These are phyloP conservation scores for Vitis hybrid DNA, from an alignment of 177 flowering plant species.

Conservation along the genomic window DNA sequence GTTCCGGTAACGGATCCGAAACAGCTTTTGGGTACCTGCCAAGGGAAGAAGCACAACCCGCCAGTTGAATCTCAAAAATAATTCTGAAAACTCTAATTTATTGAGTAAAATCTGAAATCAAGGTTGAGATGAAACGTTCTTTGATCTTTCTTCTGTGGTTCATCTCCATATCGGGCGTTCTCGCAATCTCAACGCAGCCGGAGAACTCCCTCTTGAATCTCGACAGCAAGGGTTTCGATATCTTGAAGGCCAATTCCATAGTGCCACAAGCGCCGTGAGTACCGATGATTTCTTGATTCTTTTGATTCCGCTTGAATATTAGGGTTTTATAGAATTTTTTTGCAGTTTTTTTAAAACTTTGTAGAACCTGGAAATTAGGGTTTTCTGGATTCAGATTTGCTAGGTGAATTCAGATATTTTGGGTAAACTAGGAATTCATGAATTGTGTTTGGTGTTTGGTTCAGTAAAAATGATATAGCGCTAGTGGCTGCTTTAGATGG, in stretches of 20 bases:
- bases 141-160: constrained; percentile 6
- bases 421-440: too few relatives aligned
- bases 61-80: too few relatives aligned
- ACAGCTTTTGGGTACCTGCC: too few relatives aligned
- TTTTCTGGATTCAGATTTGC: too few relatives aligned
- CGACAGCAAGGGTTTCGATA: not conserved
- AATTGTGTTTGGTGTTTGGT: not conserved
- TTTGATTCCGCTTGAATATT: not conserved
- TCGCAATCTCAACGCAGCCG: constrained; percentile 1
- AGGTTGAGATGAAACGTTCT: constrained; percentile 18
- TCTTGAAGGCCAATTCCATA: constrained; percentile 3
- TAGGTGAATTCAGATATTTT: too few relatives aligned
- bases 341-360: too few relatives aligned
- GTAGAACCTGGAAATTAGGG: too few relatives aligned
- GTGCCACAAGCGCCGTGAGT: constrained; percentile 23
- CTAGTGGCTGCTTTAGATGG: constrained; percentile 27
- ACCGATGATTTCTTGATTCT: not conserved
- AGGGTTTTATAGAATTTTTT: not conserved
- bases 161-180: not conserved
- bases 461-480: constrained; percentile 9
- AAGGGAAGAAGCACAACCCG: too few relatives aligned
- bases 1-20: too few relatives aligned
- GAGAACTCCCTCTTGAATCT: constrained; percentile 9
- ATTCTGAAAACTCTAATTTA: too few relatives aligned
- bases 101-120: too few relatives aligned